Evolutionary conservation across 1,284 basidiomycete genomes (phyloP), one percentile per base, ranked within the genome.

Genomic region (Ustilago xerochloae): DNA sequence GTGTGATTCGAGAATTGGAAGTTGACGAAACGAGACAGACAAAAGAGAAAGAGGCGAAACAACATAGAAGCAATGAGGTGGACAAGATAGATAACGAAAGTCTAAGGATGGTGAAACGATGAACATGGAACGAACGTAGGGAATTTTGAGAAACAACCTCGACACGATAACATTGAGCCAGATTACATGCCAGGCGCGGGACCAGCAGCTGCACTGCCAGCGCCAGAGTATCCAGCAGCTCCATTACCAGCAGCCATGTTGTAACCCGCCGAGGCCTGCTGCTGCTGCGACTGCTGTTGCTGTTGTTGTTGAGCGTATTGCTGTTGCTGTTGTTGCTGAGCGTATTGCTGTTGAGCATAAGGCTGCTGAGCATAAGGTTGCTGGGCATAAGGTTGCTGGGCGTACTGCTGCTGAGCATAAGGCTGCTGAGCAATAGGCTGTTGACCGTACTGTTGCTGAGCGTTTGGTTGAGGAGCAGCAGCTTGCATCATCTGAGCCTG

Each of bases 231-330:
- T 18, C n/a, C 29, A 15, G 22, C 16, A 8, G 29, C 38, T 15
- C 20, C 38, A 18, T 26, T 32, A n/a, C 43, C 35, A 20, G 12
- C 50, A 24, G n/a, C 30, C 22, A 26, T 30, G 32, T 13, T 45
- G 52, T 10, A 36, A 2, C 38, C 15, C 26, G 24, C 9, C 5
- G 45, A 30, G 7, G 16, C 12, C 28, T 46, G 35, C n/a, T 45
- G 57, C 38, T 54, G 60, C 32, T 41, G 46, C 46, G 48, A 45
- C 18, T 45, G 46, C 24, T 13, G 53, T n/a, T 16, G 20, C 41
- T 45, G 41, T 43, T 26, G 43, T 8, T n/a, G n/a, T n/a, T n/a
- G n/a, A n/a, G n/a, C n/a, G n/a, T n/a, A n/a, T n/a, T n/a, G n/a
- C n/a, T n/a, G n/a, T 12, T 13, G 30, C 5, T 26, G 22, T 7